Percentiles rank a stretch among this genome's conserved stretches.
phyloP scores from a whole-genome alignment of 345 rosid genomes.

The Populus nigra region DNA sequence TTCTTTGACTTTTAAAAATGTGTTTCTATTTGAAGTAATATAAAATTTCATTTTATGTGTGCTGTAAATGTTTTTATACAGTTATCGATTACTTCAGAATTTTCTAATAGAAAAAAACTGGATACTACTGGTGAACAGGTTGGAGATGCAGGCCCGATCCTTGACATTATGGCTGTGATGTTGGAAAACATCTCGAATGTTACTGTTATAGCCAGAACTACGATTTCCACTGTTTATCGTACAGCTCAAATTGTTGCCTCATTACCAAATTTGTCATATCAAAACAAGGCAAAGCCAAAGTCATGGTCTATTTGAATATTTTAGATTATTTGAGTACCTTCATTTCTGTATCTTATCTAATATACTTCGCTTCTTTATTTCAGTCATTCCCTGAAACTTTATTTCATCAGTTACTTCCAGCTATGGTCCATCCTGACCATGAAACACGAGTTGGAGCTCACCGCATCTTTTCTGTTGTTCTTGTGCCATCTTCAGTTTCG shows the following conservation, averaged over 20 bases:
- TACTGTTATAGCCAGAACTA: constrained; percentile 71
- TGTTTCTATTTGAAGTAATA: constrained; percentile 1
- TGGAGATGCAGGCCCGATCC: constrained; percentile 93
- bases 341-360: neutral
- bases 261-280: constrained; percentile 75
- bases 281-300: constrained; percentile 57
- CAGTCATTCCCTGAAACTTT: constrained; percentile 95
- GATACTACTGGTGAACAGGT: constrained; percentile 46
- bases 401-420: constrained; percentile 89
- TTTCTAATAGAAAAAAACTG: constrained; percentile 18
- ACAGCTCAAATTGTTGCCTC: constrained; percentile 88
- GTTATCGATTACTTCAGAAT: neutral
- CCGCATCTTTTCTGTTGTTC: constrained; percentile 87
- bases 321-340: constrained; percentile 8
- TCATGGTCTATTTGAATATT: constrained; percentile 4
- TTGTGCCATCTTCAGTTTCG: constrained; percentile 82
- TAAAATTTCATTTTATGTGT: neutral
- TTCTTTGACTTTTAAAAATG: constrained; percentile 10
- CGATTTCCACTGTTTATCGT: constrained; percentile 77
- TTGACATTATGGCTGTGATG: constrained; percentile 85
- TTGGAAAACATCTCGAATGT: constrained; percentile 82
- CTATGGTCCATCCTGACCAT: constrained; percentile 94
- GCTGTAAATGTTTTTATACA: constrained; percentile 2
- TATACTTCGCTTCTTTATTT: constrained; percentile 18
- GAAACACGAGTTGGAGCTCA: constrained; percentile 91